Base-by-base conservation (phyloP, 768 basidiomycete genomes). In the Coprinopsis strossmayeri region DNA sequence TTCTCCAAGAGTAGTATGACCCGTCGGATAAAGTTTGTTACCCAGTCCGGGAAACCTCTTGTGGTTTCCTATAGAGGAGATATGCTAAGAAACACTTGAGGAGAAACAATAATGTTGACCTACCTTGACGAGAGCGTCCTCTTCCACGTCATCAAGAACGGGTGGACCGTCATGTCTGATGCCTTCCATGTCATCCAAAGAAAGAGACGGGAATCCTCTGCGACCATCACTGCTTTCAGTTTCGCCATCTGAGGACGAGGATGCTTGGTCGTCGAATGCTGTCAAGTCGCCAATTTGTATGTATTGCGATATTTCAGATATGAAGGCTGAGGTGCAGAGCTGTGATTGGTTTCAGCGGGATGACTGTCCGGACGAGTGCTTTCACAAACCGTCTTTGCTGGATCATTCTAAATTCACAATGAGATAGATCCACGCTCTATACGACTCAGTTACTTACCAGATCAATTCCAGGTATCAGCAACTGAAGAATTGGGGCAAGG, bases 391-490 rank as follows among this genome's bases (percentile, higher is more conserved):
- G 86, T 89, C 67, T 90, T 90, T 0, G 77, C 69, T 3, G 87
- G 86, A 59, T 89, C 86, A 56, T 89, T 88, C 84, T 87, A 28
- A n/a, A n/a, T n/a, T n/a, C n/a, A n/a, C n/a, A n/a, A n/a, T n/a
- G n/a, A n/a, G n/a, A n/a, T n/a, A n/a, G n/a, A n/a, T n/a, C n/a
- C n/a, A n/a, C 56, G 48, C 20, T 34, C 12, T 13, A 26, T 25
- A 34, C n/a, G n/a, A 38, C 38, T 15, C 15, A 20, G 17, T 7
- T 15, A 66, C 81, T 48, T 62, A 86, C 85, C 53, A 93, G 71
- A 68, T 94, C 91, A 55, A 94, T 90, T 3, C 89, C 91, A 5
- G 91, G 89, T 44, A 92, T 76, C 18, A 91, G 72, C 17, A 93
- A 72, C 47, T 91, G 81, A 53, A 95, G 72, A 37, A 93, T 82